Evolutionary conservation across 306 rosid genomes (phyloP).

Genomic region (Astragalus glycyphyllos): DNA sequence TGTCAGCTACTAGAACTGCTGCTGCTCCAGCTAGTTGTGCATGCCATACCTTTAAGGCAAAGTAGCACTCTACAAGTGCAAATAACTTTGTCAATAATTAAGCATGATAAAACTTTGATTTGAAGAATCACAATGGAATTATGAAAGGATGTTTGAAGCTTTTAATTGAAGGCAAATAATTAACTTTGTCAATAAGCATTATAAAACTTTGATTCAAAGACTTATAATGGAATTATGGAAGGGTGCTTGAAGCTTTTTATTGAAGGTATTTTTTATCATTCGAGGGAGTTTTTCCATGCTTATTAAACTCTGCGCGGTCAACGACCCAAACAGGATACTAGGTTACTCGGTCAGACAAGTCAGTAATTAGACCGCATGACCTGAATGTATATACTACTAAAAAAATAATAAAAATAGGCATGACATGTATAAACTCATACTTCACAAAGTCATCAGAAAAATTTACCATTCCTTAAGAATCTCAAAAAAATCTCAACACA

Average conservation of each 20-base stretch:
- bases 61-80: conserved; percentile 70
- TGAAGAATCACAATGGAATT: not conserved
- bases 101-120: conserved; percentile 23
- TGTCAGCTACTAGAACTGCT: conserved; percentile 83
- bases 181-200: conserved; percentile 32
- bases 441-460: no score
- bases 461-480: no score
- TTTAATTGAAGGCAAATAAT: not conserved
- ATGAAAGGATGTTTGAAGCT: conserved; percentile 2
- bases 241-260: conserved; percentile 4
- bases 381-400: no score
- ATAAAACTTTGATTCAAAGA: conserved; percentile 26
- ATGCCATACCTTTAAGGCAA: conserved; percentile 93
- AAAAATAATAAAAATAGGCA: no score
- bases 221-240: not conserved
- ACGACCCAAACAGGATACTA: no score
- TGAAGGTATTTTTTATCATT: not conserved
- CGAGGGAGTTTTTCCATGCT: not conserved
- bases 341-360: no score
- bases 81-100: conserved; percentile 33
- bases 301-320: no score
- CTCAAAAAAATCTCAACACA: no score
- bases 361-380: no score
- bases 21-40: conserved; percentile 92
- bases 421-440: no score